Conservation (phyloP, 345 rosid species). For the Syzygium grande region DNA sequence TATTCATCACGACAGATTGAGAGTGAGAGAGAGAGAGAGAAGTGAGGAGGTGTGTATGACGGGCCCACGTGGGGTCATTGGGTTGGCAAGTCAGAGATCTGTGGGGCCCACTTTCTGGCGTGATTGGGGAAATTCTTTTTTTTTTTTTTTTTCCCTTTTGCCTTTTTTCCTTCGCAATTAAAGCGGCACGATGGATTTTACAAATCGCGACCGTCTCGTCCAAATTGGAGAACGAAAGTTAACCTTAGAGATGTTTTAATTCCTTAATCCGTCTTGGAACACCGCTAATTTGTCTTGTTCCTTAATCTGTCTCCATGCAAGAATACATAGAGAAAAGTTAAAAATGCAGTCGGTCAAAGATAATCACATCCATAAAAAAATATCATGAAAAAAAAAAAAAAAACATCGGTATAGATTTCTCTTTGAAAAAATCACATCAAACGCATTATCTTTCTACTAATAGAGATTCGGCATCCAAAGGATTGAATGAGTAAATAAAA, state of each 20-base stretch:
- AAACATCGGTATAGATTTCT: background rate
- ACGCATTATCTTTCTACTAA: fast-evolving
- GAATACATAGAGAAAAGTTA: background rate
- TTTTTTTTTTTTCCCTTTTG: background rate
- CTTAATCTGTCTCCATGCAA: too few species aligned
- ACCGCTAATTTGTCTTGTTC: background rate
- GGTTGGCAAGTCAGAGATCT: background rate
- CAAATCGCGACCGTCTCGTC: background rate
- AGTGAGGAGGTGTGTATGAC: too few species aligned
- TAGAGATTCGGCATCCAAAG: fast-evolving
- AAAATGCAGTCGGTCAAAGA: background rate
- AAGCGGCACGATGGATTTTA: background rate
- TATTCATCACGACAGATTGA: background rate
- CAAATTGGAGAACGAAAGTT: background rate
- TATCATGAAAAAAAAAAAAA: background rate
- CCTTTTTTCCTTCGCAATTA: too few species aligned
- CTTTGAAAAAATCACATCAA: background rate
- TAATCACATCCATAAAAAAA: background rate
- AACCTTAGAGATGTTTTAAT: background rate
- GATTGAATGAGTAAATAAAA: too few species aligned
- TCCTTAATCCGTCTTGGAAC: background rate
- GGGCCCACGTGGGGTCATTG: background rate
- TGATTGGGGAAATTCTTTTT: background rate
- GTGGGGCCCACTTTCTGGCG: background rate
- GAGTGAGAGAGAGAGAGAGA: too few species aligned